phyloP scores from a whole-genome alignment of 192 early-diverging fungal species.

The Coemansia sp. region DNA sequence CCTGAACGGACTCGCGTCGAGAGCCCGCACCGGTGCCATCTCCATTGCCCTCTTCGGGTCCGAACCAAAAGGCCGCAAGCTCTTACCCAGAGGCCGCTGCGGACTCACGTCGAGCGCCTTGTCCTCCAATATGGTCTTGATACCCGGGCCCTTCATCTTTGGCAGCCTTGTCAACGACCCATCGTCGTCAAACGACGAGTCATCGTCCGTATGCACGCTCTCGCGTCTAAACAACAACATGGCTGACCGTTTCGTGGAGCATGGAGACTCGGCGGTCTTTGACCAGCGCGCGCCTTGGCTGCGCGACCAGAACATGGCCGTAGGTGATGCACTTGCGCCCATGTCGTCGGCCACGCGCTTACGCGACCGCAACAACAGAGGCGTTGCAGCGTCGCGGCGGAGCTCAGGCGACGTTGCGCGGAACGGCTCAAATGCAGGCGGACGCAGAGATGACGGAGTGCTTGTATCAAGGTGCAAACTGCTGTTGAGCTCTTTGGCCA shows the following conservation, averaged over 20 bases:
- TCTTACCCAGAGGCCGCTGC: no score
- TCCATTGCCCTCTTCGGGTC: no score
- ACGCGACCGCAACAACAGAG: slow-evolving; percentile 23
- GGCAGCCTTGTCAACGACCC: slow-evolving; percentile 39
- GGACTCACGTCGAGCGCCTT: not conserved
- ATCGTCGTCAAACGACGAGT: slow-evolving; percentile 44
- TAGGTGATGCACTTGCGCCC: slow-evolving; percentile 26
- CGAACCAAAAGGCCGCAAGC: no score
- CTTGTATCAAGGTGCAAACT: slow-evolving; percentile 31
- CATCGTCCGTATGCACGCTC: slow-evolving; percentile 31
- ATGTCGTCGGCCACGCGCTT: slow-evolving; percentile 34
- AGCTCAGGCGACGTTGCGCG: slow-evolving; percentile 12
- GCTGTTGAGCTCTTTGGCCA: slow-evolving; percentile 40
- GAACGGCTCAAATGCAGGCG: slow-evolving; percentile 24
- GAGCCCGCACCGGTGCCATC: no score
- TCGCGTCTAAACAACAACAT: slow-evolving; percentile 26
- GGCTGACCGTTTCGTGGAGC: not conserved
- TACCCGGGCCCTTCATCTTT: slow-evolving; percentile 17
- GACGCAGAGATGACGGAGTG: not conserved
- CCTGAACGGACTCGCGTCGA: no score
- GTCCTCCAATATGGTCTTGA: slow-evolving; percentile 19
- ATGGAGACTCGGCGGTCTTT: slow-evolving; percentile 18
- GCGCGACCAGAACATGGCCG: slow-evolving; percentile 23
- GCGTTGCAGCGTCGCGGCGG: slow-evolving; percentile 12
- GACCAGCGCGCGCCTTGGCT: slow-evolving; percentile 11